phyloP scores from a whole-genome alignment of 768 basidiomycete species.

The Glaciozyma martinii region DNA sequence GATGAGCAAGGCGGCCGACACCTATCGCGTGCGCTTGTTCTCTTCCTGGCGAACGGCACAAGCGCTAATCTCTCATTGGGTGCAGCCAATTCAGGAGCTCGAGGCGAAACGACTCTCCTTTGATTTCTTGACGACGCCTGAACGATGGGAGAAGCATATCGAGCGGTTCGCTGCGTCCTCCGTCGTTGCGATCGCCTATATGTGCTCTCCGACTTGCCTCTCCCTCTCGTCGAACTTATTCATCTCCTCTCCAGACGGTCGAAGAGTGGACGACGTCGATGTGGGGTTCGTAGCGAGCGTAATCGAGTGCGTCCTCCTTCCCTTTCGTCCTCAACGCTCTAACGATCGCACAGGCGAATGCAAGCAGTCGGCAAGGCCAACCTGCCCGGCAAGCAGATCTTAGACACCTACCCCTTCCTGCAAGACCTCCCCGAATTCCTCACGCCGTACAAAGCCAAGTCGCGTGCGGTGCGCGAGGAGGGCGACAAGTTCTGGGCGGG shows the following conservation, averaged over 20 bases:
- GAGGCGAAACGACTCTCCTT: constrained; percentile 15
- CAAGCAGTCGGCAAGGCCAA: constrained; percentile 3
- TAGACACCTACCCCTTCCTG: constrained; percentile 8
- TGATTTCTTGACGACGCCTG: background rate
- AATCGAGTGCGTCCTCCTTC: constrained; percentile 2
- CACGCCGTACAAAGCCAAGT: constrained; percentile 12
- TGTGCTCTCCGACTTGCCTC: background rate
- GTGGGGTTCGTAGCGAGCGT: constrained; percentile 11
- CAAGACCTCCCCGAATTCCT: constrained; percentile 9
- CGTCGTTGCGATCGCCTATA: constrained; percentile 2
- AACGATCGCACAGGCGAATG: too few species aligned
- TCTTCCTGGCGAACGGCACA: too few species aligned
- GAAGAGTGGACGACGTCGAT: constrained; percentile 9
- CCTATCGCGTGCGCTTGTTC: too few species aligned
- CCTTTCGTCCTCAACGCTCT: too few species aligned
- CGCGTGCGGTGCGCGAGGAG: constrained; percentile 1
- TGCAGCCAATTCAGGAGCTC: constrained; percentile 17
- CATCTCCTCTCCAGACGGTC: background rate
- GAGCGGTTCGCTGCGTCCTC: background rate
- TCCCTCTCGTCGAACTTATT: background rate
- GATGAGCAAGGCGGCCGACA: constrained; percentile 15
- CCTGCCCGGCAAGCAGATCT: constrained; percentile 12
- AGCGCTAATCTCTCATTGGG: too few species aligned
- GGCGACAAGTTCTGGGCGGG: constrained; percentile 2
- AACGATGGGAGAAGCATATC: constrained; percentile 16